phyloP scores from a whole-genome alignment of 805 yeast genomes.

The Komagataella ulmi region DNA sequence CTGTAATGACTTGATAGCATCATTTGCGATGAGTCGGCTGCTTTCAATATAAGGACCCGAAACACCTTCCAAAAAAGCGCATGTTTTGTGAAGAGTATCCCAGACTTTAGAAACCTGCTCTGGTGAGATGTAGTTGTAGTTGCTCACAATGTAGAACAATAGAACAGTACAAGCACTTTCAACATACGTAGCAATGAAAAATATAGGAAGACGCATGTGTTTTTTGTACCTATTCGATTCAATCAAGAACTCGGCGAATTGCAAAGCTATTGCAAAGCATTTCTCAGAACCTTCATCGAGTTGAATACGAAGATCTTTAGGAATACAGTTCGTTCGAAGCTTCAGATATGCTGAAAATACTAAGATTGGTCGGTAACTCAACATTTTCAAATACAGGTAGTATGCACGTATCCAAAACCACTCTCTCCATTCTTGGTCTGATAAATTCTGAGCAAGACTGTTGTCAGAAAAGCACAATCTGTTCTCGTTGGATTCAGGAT shows the following conservation, averaged over 20 bases:
- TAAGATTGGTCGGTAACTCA: slow-evolving; percentile 12
- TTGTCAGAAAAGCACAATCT: slow-evolving; percentile 3
- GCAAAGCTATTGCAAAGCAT: slow-evolving; percentile 9
- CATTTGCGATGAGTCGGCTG: slow-evolving; percentile 9
- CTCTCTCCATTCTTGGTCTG: slow-evolving; percentile 6
- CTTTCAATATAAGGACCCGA: slow-evolving; percentile 10
- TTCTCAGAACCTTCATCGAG: slow-evolving; percentile 7
- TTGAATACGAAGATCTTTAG: slow-evolving; percentile 1
- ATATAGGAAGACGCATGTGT: slow-evolving; percentile 10
- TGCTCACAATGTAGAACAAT: slow-evolving; percentile 8
- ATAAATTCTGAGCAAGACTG: neutral
- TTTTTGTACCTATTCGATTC: slow-evolving; percentile 7
- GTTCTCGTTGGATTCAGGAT: slow-evolving; percentile 7
- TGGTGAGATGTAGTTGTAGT: slow-evolving; percentile 6
- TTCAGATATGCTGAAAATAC: slow-evolving; percentile 11
- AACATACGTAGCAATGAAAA: slow-evolving; percentile 11
- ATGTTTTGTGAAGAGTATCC: slow-evolving; percentile 10
- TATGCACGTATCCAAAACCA: slow-evolving; percentile 16
- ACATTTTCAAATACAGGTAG: slow-evolving; percentile 11
- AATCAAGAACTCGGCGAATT: slow-evolving; percentile 9
- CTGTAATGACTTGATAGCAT: slow-evolving; percentile 9
- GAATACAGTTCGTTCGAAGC: slow-evolving; percentile 6
- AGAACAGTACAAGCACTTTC: slow-evolving; percentile 11
- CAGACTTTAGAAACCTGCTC: slow-evolving; percentile 8
- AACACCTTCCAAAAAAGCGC: slow-evolving; percentile 9